Base-by-base conservation (phyloP, 306 rosid genomes). In the Dicorynia guianensis region DNA sequence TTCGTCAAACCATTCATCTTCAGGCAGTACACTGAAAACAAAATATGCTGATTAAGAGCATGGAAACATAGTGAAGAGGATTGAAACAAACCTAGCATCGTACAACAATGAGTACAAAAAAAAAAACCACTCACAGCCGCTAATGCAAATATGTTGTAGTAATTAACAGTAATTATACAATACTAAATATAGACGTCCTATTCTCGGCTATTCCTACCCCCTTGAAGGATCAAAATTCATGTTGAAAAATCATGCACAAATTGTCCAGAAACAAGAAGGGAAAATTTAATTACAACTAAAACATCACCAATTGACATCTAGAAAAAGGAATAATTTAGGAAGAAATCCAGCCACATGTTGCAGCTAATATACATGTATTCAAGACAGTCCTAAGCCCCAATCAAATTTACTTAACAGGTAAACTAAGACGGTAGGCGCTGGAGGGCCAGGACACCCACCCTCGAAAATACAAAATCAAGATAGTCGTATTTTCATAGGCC, bases 1-100 rank as follows among this genome's bases (percentile, higher is more conserved):
- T 30, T 91, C 98, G 42, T 88, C 83, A 61, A 93, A 96, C 99
- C 98, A 96, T 4, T 90, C 99, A 82, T 96, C 99, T 68, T 90
- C 98, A 33, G 98, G 98, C 15, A 96, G 84, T 60, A 78, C 87
- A 50, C 99, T 96, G 89, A 44, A 38, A 83, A 11, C 63, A 81
- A 14, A 74, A 25, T 25, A 25, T 25, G 2, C 1, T 25, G 30
- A 25, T 25, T 25, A 42, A 63, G 38, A 18, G 11, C 69, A 17
- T 17, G 12, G 3, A 62, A 4, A 62, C 9, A 9, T 63, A 20
- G 38, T 39, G 9, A 39, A 1, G 18, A 18, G 5, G 6, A 59
- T 35, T 12, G 19, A 11, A 8, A 59, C 43, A 25, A 25, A 25
- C 30, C 30, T 25, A 25, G 30, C 30, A 25, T 25, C 30, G 30